phyloP scores from a whole-genome alignment of 768 basidiomycete genomes.

The Holtermanniella nyarrowii region DNA sequence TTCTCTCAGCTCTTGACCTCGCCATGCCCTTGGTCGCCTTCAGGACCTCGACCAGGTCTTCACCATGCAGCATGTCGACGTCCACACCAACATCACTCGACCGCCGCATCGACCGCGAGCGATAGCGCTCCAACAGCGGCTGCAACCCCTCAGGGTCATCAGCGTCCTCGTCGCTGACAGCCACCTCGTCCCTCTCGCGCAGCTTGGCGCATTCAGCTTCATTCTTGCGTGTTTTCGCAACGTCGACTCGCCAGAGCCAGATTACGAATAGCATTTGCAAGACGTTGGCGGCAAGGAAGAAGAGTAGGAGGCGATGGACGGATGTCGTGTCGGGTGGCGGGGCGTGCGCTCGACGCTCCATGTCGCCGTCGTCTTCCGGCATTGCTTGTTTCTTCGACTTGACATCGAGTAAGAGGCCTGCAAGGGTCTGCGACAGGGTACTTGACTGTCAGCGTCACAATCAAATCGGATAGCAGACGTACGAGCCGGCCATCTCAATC shows the following conservation, averaged over 20 bases:
- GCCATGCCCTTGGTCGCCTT: slow-evolving; percentile 3
- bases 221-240: slow-evolving; percentile 3
- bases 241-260: slow-evolving; percentile 48
- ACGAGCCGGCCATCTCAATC: background rate
- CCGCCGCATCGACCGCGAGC: slow-evolving; percentile 29
- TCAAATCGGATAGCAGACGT: slow-evolving; percentile 49
- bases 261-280: slow-evolving; percentile 51
- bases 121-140: background rate
- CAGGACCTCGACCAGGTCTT: background rate
- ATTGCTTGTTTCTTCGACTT: slow-evolving; percentile 26
- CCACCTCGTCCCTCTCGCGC: background rate
- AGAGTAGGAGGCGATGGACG: slow-evolving; percentile 51
- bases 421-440: slow-evolving; percentile 60
- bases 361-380: slow-evolving; percentile 14
- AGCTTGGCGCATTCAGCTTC: slow-evolving; percentile 1
- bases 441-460: slow-evolving; percentile 17
- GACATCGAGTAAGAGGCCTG: slow-evolving; percentile 58
- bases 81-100: slow-evolving; percentile 26
- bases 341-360: slow-evolving; percentile 13
- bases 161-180: background rate
- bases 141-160: background rate
- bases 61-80: background rate
- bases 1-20: slow-evolving; percentile 36
- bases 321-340: slow-evolving; percentile 24
- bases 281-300: slow-evolving; percentile 52